A percentile compares a stretch with the other conserved stretches of the same genome.
These are phyloP conservation scores for Kazachstania sp. DNA, from an alignment of 1,139 yeast species.

Conservation along the genomic window DNA sequence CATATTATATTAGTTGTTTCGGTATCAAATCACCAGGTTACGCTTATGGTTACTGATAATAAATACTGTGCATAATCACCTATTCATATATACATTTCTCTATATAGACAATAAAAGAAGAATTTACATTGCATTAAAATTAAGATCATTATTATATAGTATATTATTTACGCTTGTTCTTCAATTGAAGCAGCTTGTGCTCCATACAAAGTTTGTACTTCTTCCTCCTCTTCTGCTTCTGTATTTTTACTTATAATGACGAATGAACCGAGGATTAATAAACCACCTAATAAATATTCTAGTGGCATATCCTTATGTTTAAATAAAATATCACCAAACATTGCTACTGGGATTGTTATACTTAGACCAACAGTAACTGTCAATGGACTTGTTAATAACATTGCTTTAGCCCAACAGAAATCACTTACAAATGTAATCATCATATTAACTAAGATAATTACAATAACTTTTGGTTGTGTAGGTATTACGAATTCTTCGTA, in stretches of 20 bases:
- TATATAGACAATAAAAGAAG: neutral
- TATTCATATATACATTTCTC: neutral
- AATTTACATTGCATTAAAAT: too few relatives aligned
- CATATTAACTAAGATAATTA: conserved; percentile 56
- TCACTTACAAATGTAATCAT: conserved; percentile 77
- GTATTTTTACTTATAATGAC: conserved; percentile 75
- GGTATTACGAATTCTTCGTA: conserved; percentile 71
- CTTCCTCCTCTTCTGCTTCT: conserved; percentile 37
- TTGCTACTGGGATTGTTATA: conserved; percentile 87
- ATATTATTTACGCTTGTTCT: neutral
- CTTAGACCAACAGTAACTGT: conserved; percentile 93
- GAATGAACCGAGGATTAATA: conserved; percentile 71
- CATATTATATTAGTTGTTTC: conserved; percentile 32
- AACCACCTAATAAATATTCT: conserved; percentile 70
- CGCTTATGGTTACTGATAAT: conserved; percentile 23
- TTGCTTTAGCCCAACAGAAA: conserved; percentile 93
- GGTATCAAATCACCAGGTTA: conserved; percentile 35
- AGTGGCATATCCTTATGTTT: conserved; percentile 54
- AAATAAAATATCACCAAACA: conserved; percentile 78
- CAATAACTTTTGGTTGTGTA: conserved; percentile 41
- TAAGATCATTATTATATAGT: too few relatives aligned
- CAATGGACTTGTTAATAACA: conserved; percentile 82
- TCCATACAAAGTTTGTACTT: neutral
- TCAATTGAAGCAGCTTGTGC: neutral
- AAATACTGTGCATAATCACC: neutral